phyloP scores from a whole-genome alignment of 202 grass and related monocot genomes.

The Eragrostis tef region DNA sequence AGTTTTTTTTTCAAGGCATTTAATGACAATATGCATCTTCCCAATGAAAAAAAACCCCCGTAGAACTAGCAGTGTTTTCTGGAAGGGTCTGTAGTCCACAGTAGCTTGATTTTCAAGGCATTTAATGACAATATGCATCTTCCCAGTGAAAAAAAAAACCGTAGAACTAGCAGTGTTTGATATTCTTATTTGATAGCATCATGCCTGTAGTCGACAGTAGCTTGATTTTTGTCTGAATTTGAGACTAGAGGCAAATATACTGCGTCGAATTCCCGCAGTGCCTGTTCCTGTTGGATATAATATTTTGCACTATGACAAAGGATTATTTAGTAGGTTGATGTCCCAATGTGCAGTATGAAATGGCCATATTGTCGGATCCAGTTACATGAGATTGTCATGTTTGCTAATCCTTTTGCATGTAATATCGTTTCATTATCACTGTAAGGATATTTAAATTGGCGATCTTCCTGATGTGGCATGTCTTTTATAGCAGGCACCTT shows the following conservation, averaged over 20 bases:
- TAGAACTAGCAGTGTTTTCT: neutral
- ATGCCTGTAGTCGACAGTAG: slow-evolving; percentile 7
- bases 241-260: neutral
- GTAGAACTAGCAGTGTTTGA: neutral
- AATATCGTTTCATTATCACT: neutral
- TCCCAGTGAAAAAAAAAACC: slow-evolving; percentile 23
- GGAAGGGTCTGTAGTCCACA: neutral
- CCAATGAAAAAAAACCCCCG: neutral
- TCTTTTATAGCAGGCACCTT: slow-evolving; percentile 49
- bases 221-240: slow-evolving; percentile 28
- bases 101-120: slow-evolving; percentile 39
- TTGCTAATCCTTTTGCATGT: neutral
- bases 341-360: neutral
- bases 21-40: neutral
- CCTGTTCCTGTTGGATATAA: neutral
- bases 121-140: neutral
- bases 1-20: too few species aligned
- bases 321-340: neutral
- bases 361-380: neutral
- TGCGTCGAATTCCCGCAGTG: neutral
- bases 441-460: neutral
- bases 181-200: neutral
- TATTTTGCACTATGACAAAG: neutral
- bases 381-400: neutral
- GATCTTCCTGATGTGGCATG: slow-evolving; percentile 35